A percentile compares a stretch with the other conserved stretches of the same genome.
Conservation (phyloP, 2,329 filamentous ascomycete genomes). For the Microcyclospora pomicola region DNA sequence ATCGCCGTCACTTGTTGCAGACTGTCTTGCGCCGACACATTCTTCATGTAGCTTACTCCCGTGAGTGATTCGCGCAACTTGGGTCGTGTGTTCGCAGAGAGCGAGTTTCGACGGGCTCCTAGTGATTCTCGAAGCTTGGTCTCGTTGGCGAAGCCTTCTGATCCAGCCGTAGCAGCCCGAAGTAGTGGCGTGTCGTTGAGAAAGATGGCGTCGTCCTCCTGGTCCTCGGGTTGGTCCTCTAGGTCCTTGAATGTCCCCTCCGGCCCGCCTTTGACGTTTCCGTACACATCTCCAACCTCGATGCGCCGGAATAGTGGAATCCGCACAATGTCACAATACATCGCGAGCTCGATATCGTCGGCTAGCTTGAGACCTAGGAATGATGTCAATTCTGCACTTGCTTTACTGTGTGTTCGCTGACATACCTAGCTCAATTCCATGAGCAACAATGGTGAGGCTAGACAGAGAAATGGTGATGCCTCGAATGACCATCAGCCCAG, state of each 20-base stretch:
- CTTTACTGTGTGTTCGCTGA: background rate
- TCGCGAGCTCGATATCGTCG: constrained; percentile 40
- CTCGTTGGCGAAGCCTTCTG: constrained; percentile 9
- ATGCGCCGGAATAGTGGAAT: constrained; percentile 37
- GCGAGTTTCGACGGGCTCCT: no score
- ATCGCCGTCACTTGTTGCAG: constrained; percentile 29
- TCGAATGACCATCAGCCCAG: constrained; percentile 39
- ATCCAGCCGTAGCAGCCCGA: constrained; percentile 27
- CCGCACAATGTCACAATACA: constrained; percentile 36
- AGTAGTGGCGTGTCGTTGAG: constrained; percentile 33
- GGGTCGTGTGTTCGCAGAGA: constrained; percentile 1
- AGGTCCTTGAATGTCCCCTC: constrained; percentile 37
- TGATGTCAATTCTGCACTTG: no score
- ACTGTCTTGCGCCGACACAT: constrained; percentile 23
- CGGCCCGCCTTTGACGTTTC: constrained; percentile 41
- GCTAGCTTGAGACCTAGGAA: constrained; percentile 30
- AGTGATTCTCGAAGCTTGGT: constrained; percentile 21
- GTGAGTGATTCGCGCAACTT: constrained; percentile 24
- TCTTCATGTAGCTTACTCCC: constrained; percentile 24
- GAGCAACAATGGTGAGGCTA: constrained; percentile 35
- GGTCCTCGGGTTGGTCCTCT: constrained; percentile 22
- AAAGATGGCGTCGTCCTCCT: constrained; percentile 28
- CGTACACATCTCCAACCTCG: constrained; percentile 39
- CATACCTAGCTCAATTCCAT: constrained; percentile 38
- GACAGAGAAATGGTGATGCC: constrained; percentile 39